These are phyloP conservation scores for Stropharia rugosoannulata DNA, from an alignment of 768 basidiomycete genomes.

Conservation along the genomic window DNA sequence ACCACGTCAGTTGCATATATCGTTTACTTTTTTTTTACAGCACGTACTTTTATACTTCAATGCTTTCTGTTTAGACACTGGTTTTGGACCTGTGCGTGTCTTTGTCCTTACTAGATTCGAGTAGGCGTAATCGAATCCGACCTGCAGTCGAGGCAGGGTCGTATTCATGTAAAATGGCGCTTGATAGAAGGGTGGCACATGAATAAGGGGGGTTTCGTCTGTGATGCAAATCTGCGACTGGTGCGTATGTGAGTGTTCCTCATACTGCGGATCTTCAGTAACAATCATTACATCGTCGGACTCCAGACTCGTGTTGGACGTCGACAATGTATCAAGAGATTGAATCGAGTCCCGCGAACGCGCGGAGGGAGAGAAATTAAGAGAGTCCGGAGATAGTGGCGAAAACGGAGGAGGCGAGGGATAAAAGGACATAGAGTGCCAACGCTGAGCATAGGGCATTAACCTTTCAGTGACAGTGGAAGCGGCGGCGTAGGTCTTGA, in stretches of 20 bases:
- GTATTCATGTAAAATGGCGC: conserved; percentile 15
- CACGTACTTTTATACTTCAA: conserved; percentile 43
- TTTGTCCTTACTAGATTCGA: conserved; percentile 9
- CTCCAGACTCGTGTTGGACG: conserved; percentile 22
- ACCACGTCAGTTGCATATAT: not conserved
- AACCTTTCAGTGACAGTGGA: conserved; percentile 12
- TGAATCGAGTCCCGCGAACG: conserved; percentile 25
- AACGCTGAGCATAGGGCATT: conserved; percentile 17
- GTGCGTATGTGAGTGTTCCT: conserved; percentile 37
- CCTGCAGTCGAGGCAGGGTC: conserved; percentile 9
- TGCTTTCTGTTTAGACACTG: conserved; percentile 30
- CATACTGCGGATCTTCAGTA: conserved; percentile 40
- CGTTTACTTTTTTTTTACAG: not conserved
- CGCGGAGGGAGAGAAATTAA: conserved; percentile 14
- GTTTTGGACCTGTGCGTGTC: conserved; percentile 21
- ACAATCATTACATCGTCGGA: conserved; percentile 31
- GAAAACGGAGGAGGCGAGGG: conserved; percentile 8
- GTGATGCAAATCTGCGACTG: conserved; percentile 37
- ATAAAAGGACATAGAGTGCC: conserved; percentile 15
- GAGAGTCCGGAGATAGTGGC: conserved; percentile 14
- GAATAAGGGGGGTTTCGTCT: conserved; percentile 31
- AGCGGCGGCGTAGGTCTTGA: conserved; percentile 13
- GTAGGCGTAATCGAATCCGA: conserved; percentile 19
- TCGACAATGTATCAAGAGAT: conserved; percentile 15
- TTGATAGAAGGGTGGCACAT: conserved; percentile 31